A percentile compares a stretch with the other conserved stretches of the same genome.
Evolutionary conservation across 1,284 basidiomycete species (phyloP).

Genomic region (Rhodofomes roseus): DNA sequence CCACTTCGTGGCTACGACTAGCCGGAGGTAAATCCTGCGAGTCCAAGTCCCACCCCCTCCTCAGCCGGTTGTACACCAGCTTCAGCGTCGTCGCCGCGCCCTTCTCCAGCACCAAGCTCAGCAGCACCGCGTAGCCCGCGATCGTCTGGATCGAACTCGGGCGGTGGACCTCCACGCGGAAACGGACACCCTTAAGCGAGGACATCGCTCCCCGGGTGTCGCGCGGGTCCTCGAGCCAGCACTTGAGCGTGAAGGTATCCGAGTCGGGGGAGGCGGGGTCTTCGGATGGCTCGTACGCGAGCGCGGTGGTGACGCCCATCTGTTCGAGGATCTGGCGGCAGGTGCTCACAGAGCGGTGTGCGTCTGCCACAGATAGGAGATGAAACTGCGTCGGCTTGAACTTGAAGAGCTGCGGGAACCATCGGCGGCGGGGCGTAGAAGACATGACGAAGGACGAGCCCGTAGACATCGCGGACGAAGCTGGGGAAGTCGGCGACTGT

Average conservation of each 20-base stretch:
- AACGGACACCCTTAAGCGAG: conserved; percentile 63
- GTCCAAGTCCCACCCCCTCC: conserved; percentile 71
- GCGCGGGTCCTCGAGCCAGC: conserved; percentile 55
- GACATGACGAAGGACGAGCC: conserved; percentile 38
- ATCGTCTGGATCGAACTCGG: conserved; percentile 39
- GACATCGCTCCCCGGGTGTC: conserved; percentile 57
- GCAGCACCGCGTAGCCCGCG: conserved; percentile 49
- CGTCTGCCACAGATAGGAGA: conserved; percentile 64
- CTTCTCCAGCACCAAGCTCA: conserved; percentile 80
- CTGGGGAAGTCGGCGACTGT: conserved; percentile 35
- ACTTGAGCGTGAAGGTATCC: conserved; percentile 47
- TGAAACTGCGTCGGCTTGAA: conserved; percentile 71
- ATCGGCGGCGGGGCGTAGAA: conserved; percentile 65
- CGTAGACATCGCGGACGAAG: conserved; percentile 36
- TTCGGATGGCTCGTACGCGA: conserved; percentile 58
- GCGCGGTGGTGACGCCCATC: conserved; percentile 67
- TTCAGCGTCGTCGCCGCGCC: conserved; percentile 81
- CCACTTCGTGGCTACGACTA: conserved; percentile 15
- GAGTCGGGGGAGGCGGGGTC: conserved; percentile 34
- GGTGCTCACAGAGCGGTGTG: conserved; percentile 68
- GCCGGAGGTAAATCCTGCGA: conserved; percentile 19
- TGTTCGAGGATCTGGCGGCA: conserved; percentile 70
- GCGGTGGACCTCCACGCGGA: conserved; percentile 71
- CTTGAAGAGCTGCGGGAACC: conserved; percentile 89
- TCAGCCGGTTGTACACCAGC: conserved; percentile 64